Evolutionary conservation across 139 green algal genomes (phyloP), one percentile per base, ranked within the genome.

Genomic region (Zygnema cylindricum): DNA sequence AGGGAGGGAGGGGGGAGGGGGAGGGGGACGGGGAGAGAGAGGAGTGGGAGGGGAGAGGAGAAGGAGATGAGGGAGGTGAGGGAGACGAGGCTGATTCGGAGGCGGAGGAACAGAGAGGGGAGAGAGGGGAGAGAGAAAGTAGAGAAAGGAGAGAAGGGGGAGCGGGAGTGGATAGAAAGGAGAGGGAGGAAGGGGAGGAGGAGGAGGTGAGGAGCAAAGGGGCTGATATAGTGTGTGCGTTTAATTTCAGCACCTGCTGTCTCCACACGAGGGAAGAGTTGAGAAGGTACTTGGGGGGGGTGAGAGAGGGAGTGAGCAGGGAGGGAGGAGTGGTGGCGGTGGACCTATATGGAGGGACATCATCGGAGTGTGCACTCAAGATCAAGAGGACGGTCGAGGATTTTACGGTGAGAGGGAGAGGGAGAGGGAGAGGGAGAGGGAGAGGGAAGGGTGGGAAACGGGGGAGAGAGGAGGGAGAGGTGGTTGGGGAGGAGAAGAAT

Each of bases 201-300:
- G 33, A 36, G 76, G 42, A 43, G 33, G 38, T 84, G 30, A 38
- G 36, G 0, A 21, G 1, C 35, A 33, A 69, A 75, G 32, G 3
- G 39, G 87, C 87, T 0, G 87, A 91, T 54, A 87, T 91, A 1
- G 82, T 82, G 16, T 91, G 87, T 43, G 87, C 87, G 25, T 91
- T 91, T 55, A 91, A 91, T 57, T 91, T 88, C 41, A 88, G 78
- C 57, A 88, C 79, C 16, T 91, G 77, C 87, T 91, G 87, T 39
- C 63, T 91, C 55, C 87, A 88, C 36, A 30, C 21, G 1, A 55
- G 87, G 1, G 23, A 39, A 0, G 78, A 91, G 7, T 69, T 91
- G 33, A 69, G 87, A 40, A 16, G 30, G 43, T 91, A 91, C 79
- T 88, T 91, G 7, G 33, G 30, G n/a, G 55, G 30, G 11, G 87